Base-by-base conservation (phyloP, 345 rosid genomes). In the Populus pruinosa region DNA sequence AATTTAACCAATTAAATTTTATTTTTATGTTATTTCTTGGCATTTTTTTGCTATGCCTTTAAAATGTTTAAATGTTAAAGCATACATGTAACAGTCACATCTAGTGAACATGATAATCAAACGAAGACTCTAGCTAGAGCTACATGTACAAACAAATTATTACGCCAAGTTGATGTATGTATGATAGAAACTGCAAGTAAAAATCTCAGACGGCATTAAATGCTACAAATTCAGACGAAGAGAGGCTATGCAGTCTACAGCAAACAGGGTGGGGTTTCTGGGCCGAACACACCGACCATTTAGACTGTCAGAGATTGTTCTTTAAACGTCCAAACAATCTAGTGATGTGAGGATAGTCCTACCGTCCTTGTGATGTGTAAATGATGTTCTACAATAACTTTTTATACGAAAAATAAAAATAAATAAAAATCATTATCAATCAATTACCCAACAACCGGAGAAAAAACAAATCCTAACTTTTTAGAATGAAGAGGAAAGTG, bases 391-490 rank as follows among this genome's bases (percentile, higher is more conserved):
- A 27, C 67, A 8, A 76, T 8, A 2, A 41, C 44, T 41, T 9
- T 41, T 41, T 41, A 41, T 41, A 41, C 11, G 13, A 12, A 41
- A 41, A 41, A 41, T 41, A 41, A 41, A 41, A 41, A 41, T 41
- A 31, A 31, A 41, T 41, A 1, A 36, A 69, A 38, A 56, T 8
- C 49, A 56, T 66, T 72, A n/a, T 12, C 1, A 41, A 43, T 55
- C 53, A 31, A 31, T 31, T 76, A 31, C 9, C 8, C 17, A n/a
- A 1, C 16, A n/a, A 39, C 27, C 23, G 20, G n/a, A 49, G 41
- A 47, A 79, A 74, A 69, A 69, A 79, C 82, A 79, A 74, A 79
- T 11, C 63, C 1, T 14, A 62, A 69, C 82, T 79, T 79, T 79
- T 74, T 63, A 27, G 13, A 7, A 63, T 36, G 64, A 77, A 33